A percentile compares a stretch with the other conserved stretches of the same genome.
These are phyloP conservation scores for Aspergillus felis DNA, from an alignment of 2,329 filamentous ascomycete species.

Conservation along the genomic window DNA sequence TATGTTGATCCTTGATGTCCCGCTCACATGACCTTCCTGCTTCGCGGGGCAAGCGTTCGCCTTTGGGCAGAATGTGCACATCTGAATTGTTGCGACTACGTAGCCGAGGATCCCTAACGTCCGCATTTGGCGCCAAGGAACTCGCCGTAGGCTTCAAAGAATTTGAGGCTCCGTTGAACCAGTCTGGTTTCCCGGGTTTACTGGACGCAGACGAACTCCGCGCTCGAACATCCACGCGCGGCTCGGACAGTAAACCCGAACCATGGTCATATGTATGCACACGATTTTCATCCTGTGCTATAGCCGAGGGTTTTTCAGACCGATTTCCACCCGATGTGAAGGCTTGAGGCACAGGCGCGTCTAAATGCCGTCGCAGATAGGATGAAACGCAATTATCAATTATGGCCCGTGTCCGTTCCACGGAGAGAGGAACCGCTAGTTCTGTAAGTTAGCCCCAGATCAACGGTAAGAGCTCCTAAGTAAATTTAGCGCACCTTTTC, in stretches of 20 bases:
- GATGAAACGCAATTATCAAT: constrained; percentile 52
- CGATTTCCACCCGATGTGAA: constrained; percentile 16
- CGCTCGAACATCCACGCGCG: constrained; percentile 16
- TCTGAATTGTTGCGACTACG: constrained; percentile 29
- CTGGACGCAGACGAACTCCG: constrained; percentile 27
- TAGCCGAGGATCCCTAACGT: constrained; percentile 16
- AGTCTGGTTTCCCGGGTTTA: constrained; percentile 13
- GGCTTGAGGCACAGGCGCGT: constrained; percentile 16
- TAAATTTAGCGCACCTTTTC: constrained; percentile 20
- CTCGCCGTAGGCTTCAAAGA: constrained; percentile 13
- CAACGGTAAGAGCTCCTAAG: constrained; percentile 5
- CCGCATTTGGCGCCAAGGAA: constrained; percentile 11
- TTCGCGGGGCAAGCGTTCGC: constrained; percentile 16
- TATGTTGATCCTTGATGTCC: constrained; percentile 36
- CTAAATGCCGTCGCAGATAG: constrained; percentile 45
- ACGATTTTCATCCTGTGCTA: constrained; percentile 12
- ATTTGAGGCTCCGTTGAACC: constrained; percentile 12
- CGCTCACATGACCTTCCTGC: constrained; percentile 16
- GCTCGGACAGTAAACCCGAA: constrained; percentile 15
- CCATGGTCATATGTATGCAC: constrained; percentile 8
- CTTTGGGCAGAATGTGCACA: constrained; percentile 19
- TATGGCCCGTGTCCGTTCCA: constrained; percentile 57
- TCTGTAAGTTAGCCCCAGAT: not conserved
- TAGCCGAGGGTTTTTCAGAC: constrained; percentile 3
- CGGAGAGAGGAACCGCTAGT: constrained; percentile 50